Base-by-base conservation (phyloP, 345 rosid species). In the Boechera divaricarpa region DNA sequence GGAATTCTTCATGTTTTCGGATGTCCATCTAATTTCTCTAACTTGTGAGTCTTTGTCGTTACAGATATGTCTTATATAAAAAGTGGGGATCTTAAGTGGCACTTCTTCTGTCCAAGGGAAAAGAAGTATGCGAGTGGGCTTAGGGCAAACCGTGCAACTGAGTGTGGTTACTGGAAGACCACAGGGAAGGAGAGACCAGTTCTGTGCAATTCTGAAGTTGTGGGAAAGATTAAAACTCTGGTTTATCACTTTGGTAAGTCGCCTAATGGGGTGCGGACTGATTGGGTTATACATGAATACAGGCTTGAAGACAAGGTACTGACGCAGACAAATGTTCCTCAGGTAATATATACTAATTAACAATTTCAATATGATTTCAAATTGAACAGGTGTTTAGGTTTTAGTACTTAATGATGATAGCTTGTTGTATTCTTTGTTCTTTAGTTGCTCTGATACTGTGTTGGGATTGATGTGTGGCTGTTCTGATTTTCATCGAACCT, bases 231-330 rank as follows among this genome's bases (percentile, higher is more conserved):
- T 2, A 92, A 82, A 73, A 90, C 89, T 21, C 69, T 94, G 78
- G 72, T 94, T 76, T 94, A 86, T 63, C 92, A 92, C 56, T 49
- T 4, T 15, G 94, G 93, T 2, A 85, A 83, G 75, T 83, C 86
- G 0, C 89, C 88, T 15, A 59, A 73, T n/a, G 89, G 87, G 24
- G 79, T 72, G 8, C 70, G 97, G 45, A 94, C 98, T 5, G 87
- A 94, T 67, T 94, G 97, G 98, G 88, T 94, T 7, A 92, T 94
- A 90, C 90, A 92, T 26, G 97, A 94, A 42, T 91, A 94, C 69
- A 85, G 86, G 69, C 85, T 93, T 31, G 76, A 82, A 26, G 89
- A 86, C 16, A 81, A 81, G 67, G 77, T 7, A 13, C 78, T 88
- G 73, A 55, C 83, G 8, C 26, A 35, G 24, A 76, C 10, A 73